Evolutionary conservation across 2,329 filamentous ascomycete species (phyloP), one percentile per base, ranked within the genome.

Genomic region (Trichocomaceae sp.): DNA sequence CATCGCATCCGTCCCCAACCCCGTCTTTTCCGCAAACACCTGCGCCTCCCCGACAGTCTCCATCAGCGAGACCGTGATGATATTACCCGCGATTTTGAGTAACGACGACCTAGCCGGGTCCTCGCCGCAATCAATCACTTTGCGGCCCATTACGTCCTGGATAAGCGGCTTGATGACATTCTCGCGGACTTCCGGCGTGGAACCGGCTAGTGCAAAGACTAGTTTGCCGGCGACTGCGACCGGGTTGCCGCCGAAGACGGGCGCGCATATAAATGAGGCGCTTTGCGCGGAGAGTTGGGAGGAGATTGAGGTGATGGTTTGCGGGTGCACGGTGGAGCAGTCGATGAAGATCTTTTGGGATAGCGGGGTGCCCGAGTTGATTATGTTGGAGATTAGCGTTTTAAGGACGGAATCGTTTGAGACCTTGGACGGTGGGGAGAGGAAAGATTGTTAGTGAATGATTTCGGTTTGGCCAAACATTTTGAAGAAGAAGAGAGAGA

Each of bases 281-380:
- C 68, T 63, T 37, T 69, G 64, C 31, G 61, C 63, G 33, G 64
- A 62, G 7, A 76, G 61, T 53, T 68, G 60, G 8, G 66, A 60
- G 7, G 69, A 63, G 1, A 71, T 65, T 1, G 62, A 57, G 2
- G 64, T 62, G 9, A 73, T 69, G 1, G 87, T 89, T 50, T 89
- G 83, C 0, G 90, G 90, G 65, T 92, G 87, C 35, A 96, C 83
- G 6, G 90, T 95, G 3, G 88, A 92, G 77, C 86, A 90, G 65
- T 96, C 90, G 17, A 95, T 81, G 61, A 95, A 86, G 35, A 95
- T 76, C 75, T 95, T 96, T 60, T 84, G 86, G 29, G 77, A 77
- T 33, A 87, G 63, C 0, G 67, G 62, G 13, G 63, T 61, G 3
- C 62, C 63, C 3, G 59, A 65, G 37, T 54, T 61, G 47, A 64